Percentiles rank a stretch among this genome's conserved stretches.
Evolutionary conservation across 345 rosid species (phyloP).

Genomic region (Psidium friedrichsthalianum): DNA sequence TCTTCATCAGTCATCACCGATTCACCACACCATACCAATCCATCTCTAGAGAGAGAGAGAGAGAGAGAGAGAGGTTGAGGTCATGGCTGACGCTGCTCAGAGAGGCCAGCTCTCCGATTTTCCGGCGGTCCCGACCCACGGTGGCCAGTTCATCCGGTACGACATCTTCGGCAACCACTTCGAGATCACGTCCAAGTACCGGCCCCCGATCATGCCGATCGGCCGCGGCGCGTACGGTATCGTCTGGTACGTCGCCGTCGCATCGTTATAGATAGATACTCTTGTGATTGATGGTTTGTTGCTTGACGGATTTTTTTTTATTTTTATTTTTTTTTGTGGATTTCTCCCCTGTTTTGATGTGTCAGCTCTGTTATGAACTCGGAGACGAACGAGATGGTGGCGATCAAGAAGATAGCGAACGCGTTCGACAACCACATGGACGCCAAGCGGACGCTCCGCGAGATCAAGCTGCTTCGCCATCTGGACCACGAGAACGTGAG

Average conservation of each 20-base stretch:
- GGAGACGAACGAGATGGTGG: conserved; percentile 88
- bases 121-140: conserved; percentile 60
- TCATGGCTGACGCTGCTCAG: conserved; percentile 22
- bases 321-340: background rate
- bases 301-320: background rate
- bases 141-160: conserved; percentile 61
- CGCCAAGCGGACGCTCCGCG: conserved; percentile 96
- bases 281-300: background rate
- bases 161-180: conserved; percentile 74
- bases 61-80: background rate
- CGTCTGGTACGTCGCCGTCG: conserved; percentile 56
- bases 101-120: conserved; percentile 50
- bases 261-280: background rate
- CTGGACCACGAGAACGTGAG: conserved; percentile 94
- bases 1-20: background rate
- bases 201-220: conserved; percentile 84
- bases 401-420: conserved; percentile 90
- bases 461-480: conserved; percentile 90
- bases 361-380: conserved; percentile 78
- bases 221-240: conserved; percentile 98
- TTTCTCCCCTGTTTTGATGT: background rate
- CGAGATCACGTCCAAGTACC: conserved; percentile 80
- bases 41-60: background rate
- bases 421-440: conserved; percentile 97
- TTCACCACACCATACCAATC: background rate